Base-by-base conservation (phyloP, 2,329 filamentous ascomycete species). In the Zalaria obscura region DNA sequence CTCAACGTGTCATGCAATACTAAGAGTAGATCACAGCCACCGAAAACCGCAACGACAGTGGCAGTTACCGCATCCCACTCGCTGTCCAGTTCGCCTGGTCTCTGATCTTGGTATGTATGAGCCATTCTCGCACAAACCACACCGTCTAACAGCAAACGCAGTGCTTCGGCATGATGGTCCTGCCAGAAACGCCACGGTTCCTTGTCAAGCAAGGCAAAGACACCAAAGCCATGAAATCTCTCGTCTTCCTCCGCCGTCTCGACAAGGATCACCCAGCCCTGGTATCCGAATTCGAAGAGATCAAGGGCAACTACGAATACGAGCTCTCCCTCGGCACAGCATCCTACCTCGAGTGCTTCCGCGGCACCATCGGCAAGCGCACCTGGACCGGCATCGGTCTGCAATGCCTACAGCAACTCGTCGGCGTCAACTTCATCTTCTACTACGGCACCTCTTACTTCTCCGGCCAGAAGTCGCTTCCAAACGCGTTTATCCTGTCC, bases 171-270 rank as follows among this genome's bases (percentile, higher is more conserved):
- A 72, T 89, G 27, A 61, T 84, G 50, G 57, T 83, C 51, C 76
- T 91, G 3, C 84, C 84, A 41, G 84, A 91, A 59, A 87, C 83
- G 0, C 84, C 84, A 35, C 78, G 84, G 54, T 89, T 77, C 69
- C 86, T 73, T 52, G 80, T 91, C 62, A 84, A 82, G 69, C 78
- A 76, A 61, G 79, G 80, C 44, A 65, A 75, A 46, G 66, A 83
- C 40, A 72, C 78, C 11, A 56, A 67, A 40, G 84, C 84, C 26
- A 70, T 75, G 40, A 45, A 62, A 2, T 66, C 74, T 5, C 70
- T 91, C 2, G 42, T 40, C 5, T 41, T 39, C 35, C 44, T 53
- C 11, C 45, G 50, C 26, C 46, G 47, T 34, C 45, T 52, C 32
- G 47, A 48, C n/a, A 39, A 36, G 1, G 47, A 53, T 25, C 50